Evolutionary conservation across 345 rosid species (phyloP).

Genomic region (Gossypium turneri): DNA sequence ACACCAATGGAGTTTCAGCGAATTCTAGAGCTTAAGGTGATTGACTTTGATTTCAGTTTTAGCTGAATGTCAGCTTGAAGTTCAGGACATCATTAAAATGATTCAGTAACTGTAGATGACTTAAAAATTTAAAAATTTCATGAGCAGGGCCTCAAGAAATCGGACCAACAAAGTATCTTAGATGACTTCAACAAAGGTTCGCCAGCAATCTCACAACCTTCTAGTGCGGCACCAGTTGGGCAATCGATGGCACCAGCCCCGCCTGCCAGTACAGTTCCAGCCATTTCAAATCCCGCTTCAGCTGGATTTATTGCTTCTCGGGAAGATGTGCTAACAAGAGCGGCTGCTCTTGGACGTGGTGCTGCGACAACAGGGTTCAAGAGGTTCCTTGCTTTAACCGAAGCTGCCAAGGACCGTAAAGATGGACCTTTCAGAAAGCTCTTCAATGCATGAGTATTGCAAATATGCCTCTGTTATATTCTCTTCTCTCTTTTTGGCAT

Average conservation of each 20-base stretch:
- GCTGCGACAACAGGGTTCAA: constrained; percentile 98
- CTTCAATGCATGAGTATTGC: constrained; percentile 55
- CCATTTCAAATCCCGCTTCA: constrained; percentile 38
- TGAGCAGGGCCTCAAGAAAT: constrained; percentile 10
- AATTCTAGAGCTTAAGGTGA: constrained; percentile 89
- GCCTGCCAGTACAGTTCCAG: constrained; percentile 40
- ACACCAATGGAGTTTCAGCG: constrained; percentile 99
- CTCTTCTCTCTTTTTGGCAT: not conserved
- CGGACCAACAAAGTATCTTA: constrained; percentile 73
- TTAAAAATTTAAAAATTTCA: not conserved
- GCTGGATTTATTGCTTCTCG: constrained; percentile 74
- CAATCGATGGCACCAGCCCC: not conserved
- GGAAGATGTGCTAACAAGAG: constrained; percentile 90
- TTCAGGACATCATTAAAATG: not conserved
- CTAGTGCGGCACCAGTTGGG: not conserved
- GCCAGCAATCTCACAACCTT: not conserved
- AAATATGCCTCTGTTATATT: not conserved
- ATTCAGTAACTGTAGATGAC: not conserved
- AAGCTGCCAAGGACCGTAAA: constrained; percentile 96
- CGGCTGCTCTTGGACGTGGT: constrained; percentile 96
- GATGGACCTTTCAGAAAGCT: constrained; percentile 97
- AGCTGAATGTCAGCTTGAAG: not conserved
- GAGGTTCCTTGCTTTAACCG: constrained; percentile 96
- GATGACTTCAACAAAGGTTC: constrained; percentile 11
- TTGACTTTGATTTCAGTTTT: not conserved